A percentile compares a stretch with the other conserved stretches of the same genome.
Evolutionary conservation across 192 early-diverging fungal species (phyloP).

Genomic region (Coemansia sp.): DNA sequence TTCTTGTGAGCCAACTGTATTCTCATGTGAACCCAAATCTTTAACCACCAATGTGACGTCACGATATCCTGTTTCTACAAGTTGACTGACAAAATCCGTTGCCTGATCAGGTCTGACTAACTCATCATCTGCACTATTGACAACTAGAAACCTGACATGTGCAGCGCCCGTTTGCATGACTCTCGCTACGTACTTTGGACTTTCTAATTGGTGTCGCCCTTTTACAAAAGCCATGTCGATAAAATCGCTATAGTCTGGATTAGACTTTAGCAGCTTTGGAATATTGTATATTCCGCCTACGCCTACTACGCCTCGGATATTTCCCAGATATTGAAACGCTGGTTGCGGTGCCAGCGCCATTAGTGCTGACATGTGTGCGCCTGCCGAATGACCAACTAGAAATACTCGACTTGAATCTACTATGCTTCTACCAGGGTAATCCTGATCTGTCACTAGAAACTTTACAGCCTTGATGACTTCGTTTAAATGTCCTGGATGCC

Average conservation of each 20-base stretch:
- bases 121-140: slow-evolving; percentile 70
- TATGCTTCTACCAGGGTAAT: slow-evolving; percentile 33
- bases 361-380: slow-evolving; percentile 68
- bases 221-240: slow-evolving; percentile 68
- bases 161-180: background rate
- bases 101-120: slow-evolving; percentile 65
- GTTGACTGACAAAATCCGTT: slow-evolving; percentile 20
- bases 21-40: slow-evolving; percentile 32
- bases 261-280: slow-evolving; percentile 59
- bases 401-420: slow-evolving; percentile 40
- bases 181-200: slow-evolving; percentile 10
- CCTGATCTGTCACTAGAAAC: slow-evolving; percentile 34
- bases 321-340: slow-evolving; percentile 9
- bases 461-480: slow-evolving; percentile 63
- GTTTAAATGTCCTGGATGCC: slow-evolving; percentile 69
- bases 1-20: slow-evolving; percentile 12
- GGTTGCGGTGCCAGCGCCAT: slow-evolving; percentile 58
- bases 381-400: slow-evolving; percentile 76
- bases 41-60: slow-evolving; percentile 22
- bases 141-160: slow-evolving; percentile 59
- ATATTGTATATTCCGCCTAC: slow-evolving; percentile 87
- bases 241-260: slow-evolving; percentile 71
- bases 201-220: slow-evolving; percentile 11
- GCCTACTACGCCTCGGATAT: slow-evolving; percentile 65
- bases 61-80: slow-evolving; percentile 17